phyloP scores from a whole-genome alignment of 2,329 filamentous ascomycete species.

The Escovopsis sp. region DNA sequence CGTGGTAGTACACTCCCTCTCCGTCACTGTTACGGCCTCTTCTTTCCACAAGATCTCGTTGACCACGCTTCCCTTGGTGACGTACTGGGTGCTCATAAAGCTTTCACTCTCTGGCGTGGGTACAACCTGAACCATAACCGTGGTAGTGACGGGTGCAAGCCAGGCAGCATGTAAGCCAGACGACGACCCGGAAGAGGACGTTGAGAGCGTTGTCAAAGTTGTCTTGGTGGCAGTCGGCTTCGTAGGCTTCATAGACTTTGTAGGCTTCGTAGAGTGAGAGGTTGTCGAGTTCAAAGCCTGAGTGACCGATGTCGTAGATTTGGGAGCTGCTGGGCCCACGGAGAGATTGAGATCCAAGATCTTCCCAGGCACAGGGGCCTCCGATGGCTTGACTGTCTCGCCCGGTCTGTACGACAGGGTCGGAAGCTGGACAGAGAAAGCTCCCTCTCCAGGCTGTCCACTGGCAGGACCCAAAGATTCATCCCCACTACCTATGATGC shows the following conservation, averaged over 20 bases:
- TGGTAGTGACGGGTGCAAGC: slow-evolving; percentile 6
- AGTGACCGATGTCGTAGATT: too few relatives aligned
- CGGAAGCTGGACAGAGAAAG: slow-evolving; percentile 17
- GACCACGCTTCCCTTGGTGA: slow-evolving; percentile 35
- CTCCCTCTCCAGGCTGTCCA: neutral
- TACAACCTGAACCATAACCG: slow-evolving; percentile 5
- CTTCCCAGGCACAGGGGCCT: slow-evolving; percentile 25
- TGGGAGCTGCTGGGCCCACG: slow-evolving; percentile 2
- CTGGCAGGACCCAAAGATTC: slow-evolving; percentile 4
- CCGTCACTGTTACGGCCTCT: slow-evolving; percentile 37
- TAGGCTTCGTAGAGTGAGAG: too few relatives aligned
- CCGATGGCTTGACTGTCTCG: slow-evolving; percentile 16
- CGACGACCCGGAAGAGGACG: slow-evolving; percentile 1
- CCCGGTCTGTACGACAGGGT: slow-evolving; percentile 24
- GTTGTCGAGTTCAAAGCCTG: too few relatives aligned
- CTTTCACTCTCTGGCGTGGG: slow-evolving; percentile 20
- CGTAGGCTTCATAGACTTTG: too few relatives aligned
- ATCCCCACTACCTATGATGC: slow-evolving; percentile 22
- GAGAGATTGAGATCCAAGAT: slow-evolving; percentile 24
- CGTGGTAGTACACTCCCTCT: too few relatives aligned
- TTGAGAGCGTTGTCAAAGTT: slow-evolving; percentile 5
- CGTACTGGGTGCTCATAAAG: slow-evolving; percentile 35
- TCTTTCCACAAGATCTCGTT: slow-evolving; percentile 44
- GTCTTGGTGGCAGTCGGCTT: neutral
- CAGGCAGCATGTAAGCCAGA: slow-evolving; percentile 1